These are phyloP conservation scores for Wakefieldia striispora DNA, from an alignment of 768 basidiomycete genomes.

Conservation along the genomic window DNA sequence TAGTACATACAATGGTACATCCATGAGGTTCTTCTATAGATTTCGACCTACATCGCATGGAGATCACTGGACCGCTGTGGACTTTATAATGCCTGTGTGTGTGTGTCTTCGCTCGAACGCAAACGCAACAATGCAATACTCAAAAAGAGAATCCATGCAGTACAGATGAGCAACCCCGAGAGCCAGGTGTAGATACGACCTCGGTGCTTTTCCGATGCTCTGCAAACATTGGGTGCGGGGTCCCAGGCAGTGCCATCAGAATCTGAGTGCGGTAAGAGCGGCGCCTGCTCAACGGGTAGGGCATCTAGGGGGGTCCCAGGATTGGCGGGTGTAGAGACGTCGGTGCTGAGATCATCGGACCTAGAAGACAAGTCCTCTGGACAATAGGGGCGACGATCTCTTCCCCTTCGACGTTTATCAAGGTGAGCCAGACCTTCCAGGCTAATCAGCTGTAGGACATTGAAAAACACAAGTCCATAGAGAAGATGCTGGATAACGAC, in stretches of 20 bases:
- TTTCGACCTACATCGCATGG: neutral
- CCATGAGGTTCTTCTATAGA: neutral
- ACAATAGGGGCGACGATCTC: conserved; percentile 13
- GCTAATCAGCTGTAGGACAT: conserved; percentile 53
- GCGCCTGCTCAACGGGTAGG: conserved; percentile 9
- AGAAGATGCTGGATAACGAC: conserved; percentile 53
- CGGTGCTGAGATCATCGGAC: neutral
- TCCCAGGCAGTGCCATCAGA: conserved; percentile 2
- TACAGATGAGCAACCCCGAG: conserved; percentile 41
- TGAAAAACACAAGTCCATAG: conserved; percentile 54
- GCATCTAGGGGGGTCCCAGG: neutral
- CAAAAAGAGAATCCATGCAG: conserved; percentile 65
- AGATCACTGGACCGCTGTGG: neutral
- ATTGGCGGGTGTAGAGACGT: neutral
- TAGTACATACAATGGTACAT: neutral
- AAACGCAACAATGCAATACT: conserved; percentile 58
- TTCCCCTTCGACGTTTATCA: conserved; percentile 40
- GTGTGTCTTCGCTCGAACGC: conserved; percentile 41
- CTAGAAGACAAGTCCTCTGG: conserved; percentile 9
- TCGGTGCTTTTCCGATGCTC: conserved; percentile 39
- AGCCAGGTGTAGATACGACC: conserved; percentile 50
- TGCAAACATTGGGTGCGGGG: conserved; percentile 14
- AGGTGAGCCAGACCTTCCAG: conserved; percentile 50
- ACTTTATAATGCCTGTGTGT: neutral
- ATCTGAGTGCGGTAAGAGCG: conserved; percentile 9